Base-by-base conservation (phyloP, 768 basidiomycete species). In the Mycena latifolia region DNA sequence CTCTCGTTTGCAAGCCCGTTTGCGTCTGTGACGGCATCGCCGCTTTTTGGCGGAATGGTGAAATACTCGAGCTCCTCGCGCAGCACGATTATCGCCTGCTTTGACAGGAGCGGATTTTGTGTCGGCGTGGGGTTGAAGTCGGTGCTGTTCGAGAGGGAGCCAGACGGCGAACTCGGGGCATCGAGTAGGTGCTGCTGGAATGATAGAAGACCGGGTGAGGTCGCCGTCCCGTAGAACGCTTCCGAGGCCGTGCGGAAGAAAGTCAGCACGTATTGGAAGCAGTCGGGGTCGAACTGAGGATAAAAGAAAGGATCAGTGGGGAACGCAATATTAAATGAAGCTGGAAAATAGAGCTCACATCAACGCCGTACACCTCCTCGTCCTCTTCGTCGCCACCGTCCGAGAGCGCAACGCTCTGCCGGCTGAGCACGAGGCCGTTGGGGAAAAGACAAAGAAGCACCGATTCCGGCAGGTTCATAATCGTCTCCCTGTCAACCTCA, bases 61-160 rank as follows among this genome's bases (percentile, higher is more conserved):
- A 99, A 99, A 77, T 99, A 99, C 78, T 99, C 98, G 57, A 99
- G 85, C 80, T 99, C 98, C 77, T 99, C 98, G 29, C 98, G 88
- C 28, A 99, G 89, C 52, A 99, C 97, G 71, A 99, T 99, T 75
- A 99, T 98, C 29, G 97, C 96, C 78, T 99, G 98, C 80, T 99
- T 98, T 52, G 91, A 87, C 58, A 98, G 84, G 43, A 99, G 85
- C 0, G 98, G 98, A 74, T 98, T 99, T 77, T 96, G 93, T 55
- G 89, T 86, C 31, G 88, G 83, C 20, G 89, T 78, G 15, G 91
- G 86, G 22, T 83, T 82, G 74, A 89, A 88, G 65, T 87, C 64
- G 1, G 41, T 41, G 48, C 54, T 61, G 55, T 39, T 53, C 5
- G 50, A 39, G 18, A 53, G 61, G 7, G 61, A 56, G 43, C 64